phyloP scores from a whole-genome alignment of 106 monocot species.

The Platanthera guangdongensis region DNA sequence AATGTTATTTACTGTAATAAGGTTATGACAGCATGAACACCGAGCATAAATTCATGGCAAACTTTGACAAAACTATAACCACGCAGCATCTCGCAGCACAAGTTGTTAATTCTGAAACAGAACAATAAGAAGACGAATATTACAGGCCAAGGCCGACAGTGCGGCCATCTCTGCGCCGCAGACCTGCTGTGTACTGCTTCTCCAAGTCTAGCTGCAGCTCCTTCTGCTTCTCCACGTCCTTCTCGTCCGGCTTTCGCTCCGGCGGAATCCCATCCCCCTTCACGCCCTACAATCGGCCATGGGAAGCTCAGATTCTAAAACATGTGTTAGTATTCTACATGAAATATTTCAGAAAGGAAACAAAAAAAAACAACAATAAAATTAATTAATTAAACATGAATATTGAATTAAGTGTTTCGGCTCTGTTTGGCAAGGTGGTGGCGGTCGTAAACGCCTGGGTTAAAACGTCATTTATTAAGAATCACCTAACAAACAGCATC shows the following conservation, averaged over 20 bases:
- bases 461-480: too few relatives aligned
- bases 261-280: slow-evolving; percentile 39
- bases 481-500: too few relatives aligned
- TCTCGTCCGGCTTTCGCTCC: slow-evolving; percentile 31
- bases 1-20: neutral
- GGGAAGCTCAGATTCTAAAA: slow-evolving; percentile 97
- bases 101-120: neutral
- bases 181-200: slow-evolving; percentile 95
- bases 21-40: neutral
- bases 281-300: slow-evolving; percentile 98
- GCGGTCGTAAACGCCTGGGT: too few relatives aligned
- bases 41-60: neutral
- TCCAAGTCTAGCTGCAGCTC: slow-evolving; percentile 75
- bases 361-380: neutral
- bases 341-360: neutral
- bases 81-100: neutral
- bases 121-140: neutral
- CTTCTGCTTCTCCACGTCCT: slow-evolving; percentile 57
- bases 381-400: neutral
- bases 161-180: slow-evolving; percentile 86
- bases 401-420: neutral
- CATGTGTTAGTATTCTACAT: slow-evolving; percentile 56
- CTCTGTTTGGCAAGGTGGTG: too few relatives aligned
- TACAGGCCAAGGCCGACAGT: slow-evolving; percentile 94
- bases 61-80: neutral